phyloP scores from a whole-genome alignment of 2,329 filamentous ascomycete genomes.

The Ophiostoma tasmaniense region DNA sequence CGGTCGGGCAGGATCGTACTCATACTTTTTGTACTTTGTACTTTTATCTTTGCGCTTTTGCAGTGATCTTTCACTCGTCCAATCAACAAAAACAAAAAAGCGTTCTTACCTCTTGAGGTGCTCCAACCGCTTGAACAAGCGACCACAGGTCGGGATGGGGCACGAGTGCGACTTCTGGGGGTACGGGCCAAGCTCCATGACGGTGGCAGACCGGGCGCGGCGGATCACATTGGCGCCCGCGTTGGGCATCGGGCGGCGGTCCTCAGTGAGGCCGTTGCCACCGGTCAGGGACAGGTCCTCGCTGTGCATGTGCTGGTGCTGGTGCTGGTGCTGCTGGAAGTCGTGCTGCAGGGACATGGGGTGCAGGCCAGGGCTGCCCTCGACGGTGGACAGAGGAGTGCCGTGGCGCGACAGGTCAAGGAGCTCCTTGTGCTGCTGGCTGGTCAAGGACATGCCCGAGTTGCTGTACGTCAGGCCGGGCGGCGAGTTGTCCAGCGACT shows the following conservation, averaged over 20 bases:
- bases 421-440: slow-evolving; percentile 68
- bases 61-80: slow-evolving; percentile 6
- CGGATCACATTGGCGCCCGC: slow-evolving; percentile 70
- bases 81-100: slow-evolving; percentile 11
- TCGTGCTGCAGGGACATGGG: slow-evolving; percentile 48
- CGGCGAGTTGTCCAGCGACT: slow-evolving; percentile 70
- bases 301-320: slow-evolving; percentile 57
- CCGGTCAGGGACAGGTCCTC: slow-evolving; percentile 59
- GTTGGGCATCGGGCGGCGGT: slow-evolving; percentile 56
- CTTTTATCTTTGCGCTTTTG: too few species aligned
- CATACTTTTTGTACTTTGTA: background rate
- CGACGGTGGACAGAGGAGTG: slow-evolving; percentile 78
- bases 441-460: slow-evolving; percentile 53
- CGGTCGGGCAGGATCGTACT: slow-evolving; percentile 27
- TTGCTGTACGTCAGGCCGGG: slow-evolving; percentile 66
- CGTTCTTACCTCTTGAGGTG: slow-evolving; percentile 91
- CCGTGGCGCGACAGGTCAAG: slow-evolving; percentile 79
- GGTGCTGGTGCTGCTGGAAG: slow-evolving; percentile 52
- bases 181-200: slow-evolving; percentile 94
- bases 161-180: slow-evolving; percentile 97
- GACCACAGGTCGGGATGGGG: slow-evolving; percentile 95
- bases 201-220: slow-evolving; percentile 84
- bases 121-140: slow-evolving; percentile 97
- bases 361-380: slow-evolving; percentile 71
- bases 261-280: slow-evolving; percentile 52